Evolutionary conservation across 106 monocot genomes (phyloP).

Genomic region (Phalaenopsis equestris): DNA sequence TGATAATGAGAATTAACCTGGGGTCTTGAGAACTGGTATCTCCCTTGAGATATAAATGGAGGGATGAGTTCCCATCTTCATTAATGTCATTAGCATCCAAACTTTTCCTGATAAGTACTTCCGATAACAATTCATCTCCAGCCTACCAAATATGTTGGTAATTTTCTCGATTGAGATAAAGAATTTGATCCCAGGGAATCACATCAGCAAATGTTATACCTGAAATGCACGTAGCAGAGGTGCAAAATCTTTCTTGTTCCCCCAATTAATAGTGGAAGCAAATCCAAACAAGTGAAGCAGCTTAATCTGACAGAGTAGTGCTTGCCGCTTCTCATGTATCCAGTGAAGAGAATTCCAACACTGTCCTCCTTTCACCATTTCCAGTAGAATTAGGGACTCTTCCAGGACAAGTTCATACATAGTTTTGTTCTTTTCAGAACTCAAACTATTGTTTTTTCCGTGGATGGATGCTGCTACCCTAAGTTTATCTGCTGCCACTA

Average conservation of each 20-base stretch:
- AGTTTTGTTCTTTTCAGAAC: slow-evolving; percentile 3
- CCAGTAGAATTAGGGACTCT: slow-evolving; percentile 17
- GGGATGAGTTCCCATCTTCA: slow-evolving; percentile 18
- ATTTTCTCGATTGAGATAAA: not conserved
- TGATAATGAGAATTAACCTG: slow-evolving; percentile 10
- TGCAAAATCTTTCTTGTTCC: slow-evolving; percentile 8
- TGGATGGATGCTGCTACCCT: not conserved
- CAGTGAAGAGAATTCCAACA: not conserved
- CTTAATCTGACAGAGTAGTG: slow-evolving; percentile 24
- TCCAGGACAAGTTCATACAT: slow-evolving; percentile 16
- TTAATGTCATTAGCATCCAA: slow-evolving; percentile 12
- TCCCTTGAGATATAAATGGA: slow-evolving; percentile 30
- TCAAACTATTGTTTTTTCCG: slow-evolving; percentile 1
- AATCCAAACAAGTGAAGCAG: slow-evolving; percentile 20
- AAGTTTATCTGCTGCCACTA: slow-evolving; percentile 22
- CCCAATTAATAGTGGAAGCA: not conserved
- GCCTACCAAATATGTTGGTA: not conserved
- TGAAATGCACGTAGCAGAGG: slow-evolving; percentile 18
- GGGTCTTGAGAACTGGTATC: slow-evolving; percentile 12
- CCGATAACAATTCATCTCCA: slow-evolving; percentile 13
- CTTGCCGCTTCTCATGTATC: slow-evolving; percentile 9
- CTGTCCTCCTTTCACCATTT: not conserved
- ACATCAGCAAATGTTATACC: slow-evolving; percentile 4
- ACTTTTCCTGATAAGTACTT: slow-evolving; percentile 18
- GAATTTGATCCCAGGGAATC: not conserved